Evolutionary conservation across 2,329 filamentous ascomycete species (phyloP).

Genomic region (Paecilomyces formosus): DNA sequence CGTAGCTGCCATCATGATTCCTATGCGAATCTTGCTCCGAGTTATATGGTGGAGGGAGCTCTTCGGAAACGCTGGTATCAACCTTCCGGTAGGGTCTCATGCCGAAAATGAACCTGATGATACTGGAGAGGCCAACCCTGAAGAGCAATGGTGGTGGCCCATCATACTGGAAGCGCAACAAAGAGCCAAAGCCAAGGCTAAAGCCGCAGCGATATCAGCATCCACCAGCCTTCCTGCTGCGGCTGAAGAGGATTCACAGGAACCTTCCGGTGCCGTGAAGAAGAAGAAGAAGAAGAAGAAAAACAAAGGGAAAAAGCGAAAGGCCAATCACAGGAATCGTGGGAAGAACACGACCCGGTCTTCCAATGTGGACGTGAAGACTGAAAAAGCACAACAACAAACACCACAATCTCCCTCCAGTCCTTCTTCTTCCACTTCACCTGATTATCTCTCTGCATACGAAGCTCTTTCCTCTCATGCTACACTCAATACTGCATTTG

Average conservation of each 20-base stretch:
- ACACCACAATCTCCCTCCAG: not conserved
- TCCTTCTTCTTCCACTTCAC: not conserved
- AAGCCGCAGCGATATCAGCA: not conserved
- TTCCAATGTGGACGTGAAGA: not conserved
- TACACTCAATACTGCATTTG: not conserved
- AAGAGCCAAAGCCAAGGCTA: not conserved
- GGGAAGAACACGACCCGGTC: conserved; percentile 18
- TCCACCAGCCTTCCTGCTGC: not conserved
- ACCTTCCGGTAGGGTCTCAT: not conserved
- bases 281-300: not conserved
- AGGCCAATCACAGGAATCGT: conserved; percentile 18
- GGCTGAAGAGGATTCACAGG: not conserved
- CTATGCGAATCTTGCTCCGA: not conserved
- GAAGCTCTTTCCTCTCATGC: not conserved
- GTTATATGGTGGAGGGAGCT: not conserved
- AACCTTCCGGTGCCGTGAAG: not conserved
- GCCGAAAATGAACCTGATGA: not conserved
- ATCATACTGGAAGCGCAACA: not conserved
- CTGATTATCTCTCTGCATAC: not conserved
- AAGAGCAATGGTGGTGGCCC: conserved; percentile 2
- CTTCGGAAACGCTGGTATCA: not conserved
- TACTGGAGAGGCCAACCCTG: not conserved
- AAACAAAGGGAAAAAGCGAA: not conserved
- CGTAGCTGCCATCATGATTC: not conserved
- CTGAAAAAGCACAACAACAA: not conserved